A percentile compares a stretch with the other conserved stretches of the same genome.
Evolutionary conservation across 805 yeast species (phyloP).

Genomic region (Cyberlindnera americana): DNA sequence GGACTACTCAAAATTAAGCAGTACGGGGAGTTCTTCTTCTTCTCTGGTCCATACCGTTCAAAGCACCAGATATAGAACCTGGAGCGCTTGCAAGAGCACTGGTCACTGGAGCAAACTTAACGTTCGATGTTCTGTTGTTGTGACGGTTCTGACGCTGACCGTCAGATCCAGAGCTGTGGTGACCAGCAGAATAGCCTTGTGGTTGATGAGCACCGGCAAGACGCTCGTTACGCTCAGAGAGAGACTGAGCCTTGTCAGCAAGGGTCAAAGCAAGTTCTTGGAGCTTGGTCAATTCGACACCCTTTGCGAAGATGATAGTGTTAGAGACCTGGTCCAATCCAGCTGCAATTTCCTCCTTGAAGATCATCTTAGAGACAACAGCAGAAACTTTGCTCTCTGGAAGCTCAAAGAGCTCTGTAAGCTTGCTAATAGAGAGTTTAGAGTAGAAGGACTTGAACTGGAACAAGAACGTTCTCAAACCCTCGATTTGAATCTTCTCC

Average conservation of each 20-base stretch:
- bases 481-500: constrained; percentile 80
- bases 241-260: constrained; percentile 74
- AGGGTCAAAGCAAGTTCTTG: constrained; percentile 84
- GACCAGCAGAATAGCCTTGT: constrained; percentile 25
- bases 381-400: constrained; percentile 52
- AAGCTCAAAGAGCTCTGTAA: constrained; percentile 66
- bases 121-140: constrained; percentile 27
- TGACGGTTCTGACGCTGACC: constrained; percentile 27
- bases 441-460: constrained; percentile 74
- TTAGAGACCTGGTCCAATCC: constrained; percentile 63
- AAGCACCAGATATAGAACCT: constrained; percentile 34
- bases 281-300: constrained; percentile 76
- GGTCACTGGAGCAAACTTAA: constrained; percentile 31
- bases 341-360: constrained; percentile 73
- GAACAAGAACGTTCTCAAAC: constrained; percentile 89
- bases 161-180: constrained; percentile 18
- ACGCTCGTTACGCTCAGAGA: constrained; percentile 83
- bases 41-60: constrained; percentile 35
- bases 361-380: constrained; percentile 71
- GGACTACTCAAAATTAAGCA: constrained; percentile 13
- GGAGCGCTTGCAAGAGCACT: constrained; percentile 34
- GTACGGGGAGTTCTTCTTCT: constrained; percentile 25
- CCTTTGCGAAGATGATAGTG: constrained; percentile 65
- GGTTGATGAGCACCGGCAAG: constrained; percentile 61
- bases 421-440: constrained; percentile 63